Evolutionary conservation across 495 filamentous ascomycete genomes (phyloP).

Genomic region (Aspergillus baeticus): DNA sequence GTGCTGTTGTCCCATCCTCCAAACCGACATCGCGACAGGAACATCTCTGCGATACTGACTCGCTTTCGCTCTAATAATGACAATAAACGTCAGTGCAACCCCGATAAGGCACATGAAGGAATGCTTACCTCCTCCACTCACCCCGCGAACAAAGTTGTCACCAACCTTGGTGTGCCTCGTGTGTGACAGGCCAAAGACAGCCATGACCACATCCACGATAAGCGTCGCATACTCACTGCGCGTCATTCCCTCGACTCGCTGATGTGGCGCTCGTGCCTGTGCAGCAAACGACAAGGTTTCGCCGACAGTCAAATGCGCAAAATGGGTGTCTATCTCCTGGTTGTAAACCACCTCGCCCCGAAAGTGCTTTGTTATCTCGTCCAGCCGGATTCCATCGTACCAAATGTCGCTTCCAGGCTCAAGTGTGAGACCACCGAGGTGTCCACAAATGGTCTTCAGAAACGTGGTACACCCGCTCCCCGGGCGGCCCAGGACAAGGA

Average conservation of each 20-base stretch:
- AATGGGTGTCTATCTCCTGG: slow-evolving; percentile 53
- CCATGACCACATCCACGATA: slow-evolving; percentile 54
- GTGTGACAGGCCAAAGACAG: slow-evolving; percentile 55
- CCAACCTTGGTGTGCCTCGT: slow-evolving; percentile 49
- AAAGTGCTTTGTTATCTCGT: slow-evolving; percentile 53
- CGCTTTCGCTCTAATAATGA: slow-evolving; percentile 57
- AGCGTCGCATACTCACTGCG: slow-evolving; percentile 29
- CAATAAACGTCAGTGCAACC: no score
- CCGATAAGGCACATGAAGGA: no score
- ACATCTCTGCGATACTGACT: slow-evolving; percentile 50
- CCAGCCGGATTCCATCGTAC: slow-evolving; percentile 46
- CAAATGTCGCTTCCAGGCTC: slow-evolving; percentile 37
- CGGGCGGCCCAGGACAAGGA: slow-evolving; percentile 42
- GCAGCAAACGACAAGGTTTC: background rate
- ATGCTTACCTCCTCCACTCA: slow-evolving; percentile 60
- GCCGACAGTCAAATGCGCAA: background rate
- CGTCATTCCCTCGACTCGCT: background rate
- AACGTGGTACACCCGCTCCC: slow-evolving; percentile 41
- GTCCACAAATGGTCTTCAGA: slow-evolving; percentile 35
- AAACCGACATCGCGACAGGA: slow-evolving; percentile 67
- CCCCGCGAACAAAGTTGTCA: slow-evolving; percentile 55
- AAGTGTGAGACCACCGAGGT: slow-evolving; percentile 35
- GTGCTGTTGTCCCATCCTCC: slow-evolving; percentile 83
- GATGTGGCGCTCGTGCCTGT: background rate
- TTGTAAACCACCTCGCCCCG: slow-evolving; percentile 64